Evolutionary conservation across 2,329 filamentous ascomycete species (phyloP), one percentile per base, ranked within the genome.

Genomic region (Podosphaera fusca): DNA sequence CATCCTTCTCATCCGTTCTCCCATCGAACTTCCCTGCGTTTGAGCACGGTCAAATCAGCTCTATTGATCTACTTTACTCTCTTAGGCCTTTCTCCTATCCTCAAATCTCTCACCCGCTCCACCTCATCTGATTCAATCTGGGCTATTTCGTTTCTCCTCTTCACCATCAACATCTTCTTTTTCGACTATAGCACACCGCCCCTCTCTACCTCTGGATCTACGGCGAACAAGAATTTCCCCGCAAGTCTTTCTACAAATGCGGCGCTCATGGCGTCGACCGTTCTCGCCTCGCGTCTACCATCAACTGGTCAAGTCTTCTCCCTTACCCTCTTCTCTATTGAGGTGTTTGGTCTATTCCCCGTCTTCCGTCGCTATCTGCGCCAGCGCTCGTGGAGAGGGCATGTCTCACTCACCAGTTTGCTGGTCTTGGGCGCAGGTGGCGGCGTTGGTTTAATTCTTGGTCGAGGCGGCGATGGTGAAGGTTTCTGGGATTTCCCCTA

Each of bases 311-410:
- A 95, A 68, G 92, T 98, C 0, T 98, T 98, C 67, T 90, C 84
- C 61, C 74, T 98, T 35, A 95, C 90, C 0, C 78, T 98, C 4
- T 96, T 98, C 75, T 89, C 84, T 60, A 96, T 98, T 63, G 87
- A 98, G 68, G 87, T 98, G 1, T 98, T 96, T 69, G 92, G 90
- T 0, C 75, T 98, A 6, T 96, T 96, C 63, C 92, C 92, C n/a
- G 89, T 98, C 3, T 96, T 96, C 66, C 75, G 92, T n/a, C 79
- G 89, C 4, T 87, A 95, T 66, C 78, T 94, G 8, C 79, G 86
- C 14, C 84, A 90, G 67, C 78, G 85, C 42, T 88, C 82, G 59
- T 92, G 86, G 82, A 77, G 74, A 1, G 87, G 88, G 31, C 89
- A 98, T 68, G 75, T 92, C 2, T 66, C 78, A 0, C 75, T 95